Conservation (phyloP, 2,329 filamentous ascomycete species). For the Pestalotiopsis sp. region DNA sequence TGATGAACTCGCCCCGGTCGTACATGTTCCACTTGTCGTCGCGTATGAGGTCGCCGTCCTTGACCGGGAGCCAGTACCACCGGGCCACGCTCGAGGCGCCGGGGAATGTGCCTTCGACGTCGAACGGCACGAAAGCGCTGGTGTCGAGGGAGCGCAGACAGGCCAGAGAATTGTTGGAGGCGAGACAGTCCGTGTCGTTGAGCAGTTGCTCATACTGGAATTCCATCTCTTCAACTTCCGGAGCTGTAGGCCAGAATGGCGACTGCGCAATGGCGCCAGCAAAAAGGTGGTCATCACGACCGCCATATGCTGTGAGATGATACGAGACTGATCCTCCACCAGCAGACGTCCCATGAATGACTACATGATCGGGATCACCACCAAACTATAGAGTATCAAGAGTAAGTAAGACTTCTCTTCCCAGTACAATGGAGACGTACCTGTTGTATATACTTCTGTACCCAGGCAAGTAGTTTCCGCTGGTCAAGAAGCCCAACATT, state of each 20-base stretch:
- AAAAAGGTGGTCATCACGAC: constrained; percentile 47
- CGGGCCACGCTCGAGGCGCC: constrained; percentile 36
- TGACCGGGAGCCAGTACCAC: constrained; percentile 44
- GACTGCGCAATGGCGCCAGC: constrained; percentile 48
- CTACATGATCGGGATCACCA: constrained; percentile 66
- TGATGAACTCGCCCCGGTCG: constrained; percentile 46
- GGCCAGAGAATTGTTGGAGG: constrained; percentile 33
- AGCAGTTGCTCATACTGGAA: constrained; percentile 51
- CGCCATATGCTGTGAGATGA: constrained; percentile 57
- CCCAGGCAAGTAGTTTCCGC: constrained; percentile 67
- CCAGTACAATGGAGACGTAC: not conserved
- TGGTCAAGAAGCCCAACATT: constrained; percentile 73
- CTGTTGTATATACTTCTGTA: constrained; percentile 59
- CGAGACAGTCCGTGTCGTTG: constrained; percentile 39
- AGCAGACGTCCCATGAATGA: constrained; percentile 66
- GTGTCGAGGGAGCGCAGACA: constrained; percentile 45
- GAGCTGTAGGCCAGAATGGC: constrained; percentile 46
- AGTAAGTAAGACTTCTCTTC: not conserved
- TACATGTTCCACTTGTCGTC: constrained; percentile 50
- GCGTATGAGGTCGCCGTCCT: constrained; percentile 49
- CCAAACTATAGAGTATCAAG: constrained; percentile 56
- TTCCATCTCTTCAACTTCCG: constrained; percentile 42
- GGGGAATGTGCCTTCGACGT: constrained; percentile 38
- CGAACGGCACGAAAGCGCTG: constrained; percentile 38
- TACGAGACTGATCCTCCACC: constrained; percentile 64